Evolutionary conservation across 345 rosid species (phyloP).

Genomic region (Brassica napus): DNA sequence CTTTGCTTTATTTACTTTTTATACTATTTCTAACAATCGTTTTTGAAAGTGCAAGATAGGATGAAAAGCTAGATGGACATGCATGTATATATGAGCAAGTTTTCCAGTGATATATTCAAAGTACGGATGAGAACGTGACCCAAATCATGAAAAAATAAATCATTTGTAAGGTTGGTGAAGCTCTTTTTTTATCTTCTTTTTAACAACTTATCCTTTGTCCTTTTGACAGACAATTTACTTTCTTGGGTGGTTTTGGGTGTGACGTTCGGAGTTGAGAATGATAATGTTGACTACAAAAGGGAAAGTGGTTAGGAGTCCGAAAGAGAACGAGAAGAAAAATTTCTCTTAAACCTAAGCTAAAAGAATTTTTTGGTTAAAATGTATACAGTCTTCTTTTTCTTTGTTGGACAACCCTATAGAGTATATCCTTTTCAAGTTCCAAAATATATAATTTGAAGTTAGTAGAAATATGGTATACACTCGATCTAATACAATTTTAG

Average conservation of each 20-base stretch:
- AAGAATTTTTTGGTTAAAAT: too few species aligned
- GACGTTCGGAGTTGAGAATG: background rate
- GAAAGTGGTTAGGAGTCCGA: background rate
- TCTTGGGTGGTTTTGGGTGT: background rate
- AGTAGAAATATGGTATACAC: background rate
- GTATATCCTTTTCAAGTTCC: too few species aligned
- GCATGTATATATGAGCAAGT: constrained; percentile 62
- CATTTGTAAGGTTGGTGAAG: too few species aligned
- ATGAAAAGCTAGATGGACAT: constrained; percentile 78
- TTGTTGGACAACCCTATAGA: background rate
- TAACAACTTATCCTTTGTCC: too few species aligned
- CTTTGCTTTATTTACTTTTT: background rate
- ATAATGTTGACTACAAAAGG: background rate
- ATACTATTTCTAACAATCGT: background rate
- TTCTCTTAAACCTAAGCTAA: background rate
- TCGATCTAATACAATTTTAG: background rate
- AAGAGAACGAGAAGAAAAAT: background rate
- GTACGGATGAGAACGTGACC: too few species aligned
- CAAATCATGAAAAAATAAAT: too few species aligned
- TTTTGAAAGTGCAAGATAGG: constrained; percentile 54
- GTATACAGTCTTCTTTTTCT: background rate
- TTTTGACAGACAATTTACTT: background rate
- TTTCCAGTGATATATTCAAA: constrained; percentile 44
- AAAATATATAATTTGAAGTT: too few species aligned
- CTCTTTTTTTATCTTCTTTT: too few species aligned